Percentiles rank a stretch among this genome's conserved stretches.
Conservation (phyloP, 306 rosid species). For the Sicyos baderoa region DNA sequence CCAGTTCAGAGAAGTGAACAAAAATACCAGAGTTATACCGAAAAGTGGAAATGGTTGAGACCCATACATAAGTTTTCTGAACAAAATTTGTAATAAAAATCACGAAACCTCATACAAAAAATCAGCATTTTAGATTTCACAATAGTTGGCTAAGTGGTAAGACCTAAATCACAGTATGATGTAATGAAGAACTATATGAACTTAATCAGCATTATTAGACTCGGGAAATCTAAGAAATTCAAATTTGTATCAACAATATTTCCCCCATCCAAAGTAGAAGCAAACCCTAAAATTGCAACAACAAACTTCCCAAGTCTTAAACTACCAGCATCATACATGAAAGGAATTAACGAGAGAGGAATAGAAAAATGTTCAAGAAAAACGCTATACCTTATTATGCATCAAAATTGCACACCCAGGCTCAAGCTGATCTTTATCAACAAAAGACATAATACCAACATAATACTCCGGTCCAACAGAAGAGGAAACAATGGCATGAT, state of each 20-base stretch:
- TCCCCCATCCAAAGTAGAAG: neutral
- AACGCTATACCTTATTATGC: constrained; percentile 77
- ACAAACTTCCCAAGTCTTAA: neutral
- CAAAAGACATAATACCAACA: constrained; percentile 84
- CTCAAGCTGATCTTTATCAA: constrained; percentile 92
- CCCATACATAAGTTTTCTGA: neutral
- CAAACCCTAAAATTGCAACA: neutral
- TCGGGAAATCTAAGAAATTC: neutral
- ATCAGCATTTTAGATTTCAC: constrained; percentile 1
- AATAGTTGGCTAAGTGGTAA: neutral
- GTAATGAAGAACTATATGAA: neutral
- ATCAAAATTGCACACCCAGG: constrained; percentile 96
- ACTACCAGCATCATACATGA: neutral
- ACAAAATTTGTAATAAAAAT: neutral
- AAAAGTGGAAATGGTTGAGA: neutral
- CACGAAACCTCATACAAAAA: no score
- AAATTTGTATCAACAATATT: neutral
- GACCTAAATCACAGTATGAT: neutral
- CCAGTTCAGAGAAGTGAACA: neutral
- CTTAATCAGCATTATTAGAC: neutral
- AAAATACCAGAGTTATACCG: neutral
- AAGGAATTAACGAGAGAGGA: neutral
- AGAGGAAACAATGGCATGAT: constrained; percentile 89
- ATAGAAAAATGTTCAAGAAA: neutral
- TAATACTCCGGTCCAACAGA: constrained; percentile 97